A percentile compares a stretch with the other conserved stretches of the same genome.
phyloP scores from a whole-genome alignment of 768 basidiomycete genomes.

The Saitozyma sp. region DNA sequence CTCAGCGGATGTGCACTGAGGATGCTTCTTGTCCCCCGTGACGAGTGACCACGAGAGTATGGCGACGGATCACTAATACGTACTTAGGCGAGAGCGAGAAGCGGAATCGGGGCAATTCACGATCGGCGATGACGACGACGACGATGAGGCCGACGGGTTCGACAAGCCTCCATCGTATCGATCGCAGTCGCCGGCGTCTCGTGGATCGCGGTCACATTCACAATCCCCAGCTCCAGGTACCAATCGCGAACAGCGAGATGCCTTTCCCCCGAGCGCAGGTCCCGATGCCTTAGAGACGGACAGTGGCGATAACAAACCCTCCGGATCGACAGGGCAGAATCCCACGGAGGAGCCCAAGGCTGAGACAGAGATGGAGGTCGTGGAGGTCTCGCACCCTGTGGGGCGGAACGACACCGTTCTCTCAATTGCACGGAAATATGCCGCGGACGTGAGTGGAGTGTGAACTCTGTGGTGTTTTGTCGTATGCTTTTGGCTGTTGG shows the following conservation, averaged over 20 bases:
- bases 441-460: conserved; percentile 44
- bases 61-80: too few relatives aligned
- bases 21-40: too few relatives aligned
- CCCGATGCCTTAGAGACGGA: not conserved
- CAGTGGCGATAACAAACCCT: not conserved
- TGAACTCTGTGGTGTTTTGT: too few relatives aligned
- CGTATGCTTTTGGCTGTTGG: too few relatives aligned
- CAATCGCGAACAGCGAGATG: too few relatives aligned
- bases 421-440: conserved; percentile 37
- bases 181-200: not conserved
- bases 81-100: conserved; percentile 6
- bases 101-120: conserved; percentile 25
- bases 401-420: conserved; percentile 36
- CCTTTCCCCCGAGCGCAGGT: not conserved
- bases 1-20: conserved; percentile 3
- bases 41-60: too few relatives aligned
- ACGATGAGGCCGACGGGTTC: conserved; percentile 29
- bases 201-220: not conserved
- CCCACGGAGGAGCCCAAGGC: not conserved
- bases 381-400: conserved; percentile 38
- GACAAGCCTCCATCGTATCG: conserved; percentile 23
- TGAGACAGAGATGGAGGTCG: conserved; percentile 27
- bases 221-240: too few relatives aligned
- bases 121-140: conserved; percentile 40
- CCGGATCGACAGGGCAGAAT: not conserved